Base-by-base conservation (phyloP, 768 basidiomycete species). In the Pholiota microspora region DNA sequence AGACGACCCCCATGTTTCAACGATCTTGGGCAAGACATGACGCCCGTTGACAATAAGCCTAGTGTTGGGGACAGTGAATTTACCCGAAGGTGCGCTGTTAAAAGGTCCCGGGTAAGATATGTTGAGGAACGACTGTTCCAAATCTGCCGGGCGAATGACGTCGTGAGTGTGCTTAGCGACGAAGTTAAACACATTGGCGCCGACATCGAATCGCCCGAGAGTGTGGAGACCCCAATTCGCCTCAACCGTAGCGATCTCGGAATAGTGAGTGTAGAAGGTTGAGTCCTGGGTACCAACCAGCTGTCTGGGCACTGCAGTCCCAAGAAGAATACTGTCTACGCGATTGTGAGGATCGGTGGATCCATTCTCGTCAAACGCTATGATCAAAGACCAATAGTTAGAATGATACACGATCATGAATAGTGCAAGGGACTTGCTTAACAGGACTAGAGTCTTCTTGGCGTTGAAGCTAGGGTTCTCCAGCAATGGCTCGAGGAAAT, bases 181-280 rank as follows among this genome's bases (percentile, higher is more conserved):
- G 45, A 82, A 67, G 24, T 66, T 52, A 68, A 79, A 83, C 53
- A 85, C 82, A 60, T 85, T 84, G 54, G 68, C 71, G 67, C 83
- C 83, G 44, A 77, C 78, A 60, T 85, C 83, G 31, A 72, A 71
- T 34, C 84, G 77, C 16, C 84, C 85, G 21, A 86, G 80, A 9
- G 79, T 81, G 32, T 76, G 77, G 28, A 87, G 79, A 4, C 69
- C 69, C 84, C 85, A 86, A 69, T 86, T 87, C 29, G 76, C 74
- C 67, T 85, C 65, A 24, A 84, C 74, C 18, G 84, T 81, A 10
- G 77, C 75, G 47, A 85, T 70, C 42, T 68, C 61, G 2, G 82
- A 84, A 68, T 84, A 86, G 65, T 87, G 85, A 1, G 79, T 79
- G 67, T 86, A 85, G 69, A 77, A 83, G 4, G 73, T 78, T 40